Percentiles rank a stretch among this genome's conserved stretches.
phyloP scores from a whole-genome alignment of 495 filamentous ascomycete genomes.

The Cladorrhinum samala region DNA sequence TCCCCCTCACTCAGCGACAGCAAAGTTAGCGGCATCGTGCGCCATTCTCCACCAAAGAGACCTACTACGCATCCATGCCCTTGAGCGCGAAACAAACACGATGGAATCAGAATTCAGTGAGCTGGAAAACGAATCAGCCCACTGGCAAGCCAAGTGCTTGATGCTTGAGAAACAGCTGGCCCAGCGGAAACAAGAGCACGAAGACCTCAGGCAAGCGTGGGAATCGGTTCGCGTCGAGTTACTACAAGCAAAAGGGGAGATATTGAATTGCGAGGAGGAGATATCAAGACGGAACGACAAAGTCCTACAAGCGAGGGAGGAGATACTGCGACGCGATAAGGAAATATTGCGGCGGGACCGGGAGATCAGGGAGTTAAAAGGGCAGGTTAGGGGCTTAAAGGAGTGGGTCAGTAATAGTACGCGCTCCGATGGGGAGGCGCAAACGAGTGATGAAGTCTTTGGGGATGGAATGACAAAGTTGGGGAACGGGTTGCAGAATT shows the following conservation, averaged over 20 bases:
- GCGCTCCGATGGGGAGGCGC: constrained; percentile 32
- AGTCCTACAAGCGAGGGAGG: no score
- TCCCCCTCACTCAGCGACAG: background rate
- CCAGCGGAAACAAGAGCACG: constrained; percentile 12
- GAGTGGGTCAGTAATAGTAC: constrained; percentile 49
- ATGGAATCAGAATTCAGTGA: constrained; percentile 44
- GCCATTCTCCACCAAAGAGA: constrained; percentile 32
- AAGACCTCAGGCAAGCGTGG: background rate
- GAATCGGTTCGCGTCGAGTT: no score
- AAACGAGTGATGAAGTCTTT: constrained; percentile 51
- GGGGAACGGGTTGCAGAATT: constrained; percentile 53
- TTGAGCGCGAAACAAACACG: constrained; percentile 38
- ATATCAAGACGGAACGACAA: no score
- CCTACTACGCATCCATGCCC: constrained; percentile 32
- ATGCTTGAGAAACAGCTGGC: constrained; percentile 37
- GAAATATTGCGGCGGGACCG: constrained; percentile 29
- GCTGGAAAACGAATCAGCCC: constrained; percentile 40
- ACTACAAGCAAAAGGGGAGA: no score
- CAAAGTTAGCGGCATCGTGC: background rate
- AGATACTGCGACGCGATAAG: no score
- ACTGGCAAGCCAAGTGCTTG: constrained; percentile 44
- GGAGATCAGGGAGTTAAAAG: constrained; percentile 36
- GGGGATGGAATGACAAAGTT: constrained; percentile 41
- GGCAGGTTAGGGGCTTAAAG: constrained; percentile 49
- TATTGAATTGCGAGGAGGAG: no score